Evolutionary conservation across 768 basidiomycete genomes (phyloP).

Genomic region (Suillus paluster): DNA sequence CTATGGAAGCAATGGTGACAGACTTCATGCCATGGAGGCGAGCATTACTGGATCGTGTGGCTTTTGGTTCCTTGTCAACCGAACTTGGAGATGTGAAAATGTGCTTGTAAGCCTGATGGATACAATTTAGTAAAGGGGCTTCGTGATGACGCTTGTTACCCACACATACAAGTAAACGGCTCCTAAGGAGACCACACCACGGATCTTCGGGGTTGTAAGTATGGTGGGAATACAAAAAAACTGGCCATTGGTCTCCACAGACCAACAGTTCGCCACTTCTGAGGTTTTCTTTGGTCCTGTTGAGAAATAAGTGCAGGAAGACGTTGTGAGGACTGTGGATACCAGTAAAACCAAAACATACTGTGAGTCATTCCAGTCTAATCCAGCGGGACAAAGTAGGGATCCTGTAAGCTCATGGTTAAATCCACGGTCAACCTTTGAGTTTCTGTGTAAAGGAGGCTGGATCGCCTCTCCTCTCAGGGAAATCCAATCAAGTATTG

Average conservation of each 20-base stretch:
- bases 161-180: slow-evolving; percentile 24
- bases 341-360: not conserved
- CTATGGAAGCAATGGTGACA: slow-evolving; percentile 19
- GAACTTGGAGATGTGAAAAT: slow-evolving; percentile 36
- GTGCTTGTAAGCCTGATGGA: slow-evolving; percentile 28
- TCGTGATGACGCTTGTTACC: not conserved
- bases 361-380: slow-evolving; percentile 25
- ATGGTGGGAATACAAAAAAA: slow-evolving; percentile 24
- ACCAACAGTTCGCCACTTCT: slow-evolving; percentile 19
- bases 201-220: slow-evolving; percentile 27
- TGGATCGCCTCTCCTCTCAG: no score
- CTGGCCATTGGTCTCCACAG: slow-evolving; percentile 30
- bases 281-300: slow-evolving; percentile 6
- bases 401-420: no score
- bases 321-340: not conserved
- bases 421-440: no score
- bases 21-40: slow-evolving; percentile 19
- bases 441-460: no score
- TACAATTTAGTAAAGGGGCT: not conserved
- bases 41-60: slow-evolving; percentile 29
- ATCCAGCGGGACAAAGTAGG: not conserved
- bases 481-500: no score
- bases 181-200: slow-evolving; percentile 30
- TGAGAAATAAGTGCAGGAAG: not conserved
- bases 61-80: slow-evolving; percentile 29